phyloP scores from a whole-genome alignment of 148 eudicot genomes.

The Persicaria maculosa region DNA sequence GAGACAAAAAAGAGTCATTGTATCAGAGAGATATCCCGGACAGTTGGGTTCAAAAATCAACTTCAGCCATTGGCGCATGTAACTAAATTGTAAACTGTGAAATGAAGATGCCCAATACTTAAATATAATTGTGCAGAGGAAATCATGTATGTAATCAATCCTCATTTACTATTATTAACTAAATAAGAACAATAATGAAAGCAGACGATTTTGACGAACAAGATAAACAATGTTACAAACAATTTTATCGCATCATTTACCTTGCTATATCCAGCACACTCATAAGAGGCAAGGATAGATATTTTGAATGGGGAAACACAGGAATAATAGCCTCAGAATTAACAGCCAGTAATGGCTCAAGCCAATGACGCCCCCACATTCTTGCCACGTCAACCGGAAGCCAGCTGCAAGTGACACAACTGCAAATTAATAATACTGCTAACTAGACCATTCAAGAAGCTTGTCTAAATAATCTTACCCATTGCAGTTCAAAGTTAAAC shows the following conservation, averaged over 20 bases:
- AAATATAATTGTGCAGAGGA: neutral
- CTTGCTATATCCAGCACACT: conserved; percentile 92
- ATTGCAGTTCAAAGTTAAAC: conserved; percentile 85
- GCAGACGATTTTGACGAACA: no score
- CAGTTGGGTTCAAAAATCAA: neutral
- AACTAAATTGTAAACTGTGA: neutral
- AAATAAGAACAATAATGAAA: no score
- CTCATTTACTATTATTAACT: no score
- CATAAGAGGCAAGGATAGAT: conserved; percentile 82
- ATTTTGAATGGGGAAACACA: conserved; percentile 68
- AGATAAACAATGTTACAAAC: no score
- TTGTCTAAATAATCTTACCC: conserved; percentile 43
- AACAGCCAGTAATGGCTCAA: conserved; percentile 76
- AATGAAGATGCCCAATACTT: neutral
- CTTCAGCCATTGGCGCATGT: neutral
- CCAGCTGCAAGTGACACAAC: conserved; percentile 50
- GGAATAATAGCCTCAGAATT: conserved; percentile 65
- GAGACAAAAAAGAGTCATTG: neutral
- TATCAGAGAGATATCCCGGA: neutral
- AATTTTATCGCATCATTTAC: conserved; percentile 26
- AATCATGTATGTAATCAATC: no score
- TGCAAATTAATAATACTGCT: neutral
- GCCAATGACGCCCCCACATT: conserved; percentile 99
- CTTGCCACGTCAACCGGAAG: conserved; percentile 92
- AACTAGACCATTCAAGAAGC: neutral